Percentiles rank a stretch among this genome's conserved stretches.
These are phyloP conservation scores for Populus nigra DNA, from an alignment of 345 rosid species.

Conservation along the genomic window DNA sequence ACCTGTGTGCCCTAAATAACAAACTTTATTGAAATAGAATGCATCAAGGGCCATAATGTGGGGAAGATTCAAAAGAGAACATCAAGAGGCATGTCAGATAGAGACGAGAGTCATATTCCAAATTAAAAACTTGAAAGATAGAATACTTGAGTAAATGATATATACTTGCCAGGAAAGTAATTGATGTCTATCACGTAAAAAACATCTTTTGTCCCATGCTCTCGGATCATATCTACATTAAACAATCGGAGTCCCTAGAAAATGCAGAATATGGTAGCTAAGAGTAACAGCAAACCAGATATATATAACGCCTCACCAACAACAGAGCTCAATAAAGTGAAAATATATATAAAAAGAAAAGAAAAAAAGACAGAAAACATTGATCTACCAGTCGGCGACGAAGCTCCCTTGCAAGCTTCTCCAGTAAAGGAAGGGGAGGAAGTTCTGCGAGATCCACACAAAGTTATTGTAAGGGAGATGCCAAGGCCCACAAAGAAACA, in stretches of 20 bases:
- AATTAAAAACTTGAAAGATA: not conserved
- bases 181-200: constrained; percentile 91
- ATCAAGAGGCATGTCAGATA: not conserved
- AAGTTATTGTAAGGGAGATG: constrained; percentile 11
- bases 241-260: constrained; percentile 73
- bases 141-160: not conserved
- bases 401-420: constrained; percentile 73
- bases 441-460: constrained; percentile 52
- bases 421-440: constrained; percentile 78
- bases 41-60: not conserved
- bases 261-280: not conserved
- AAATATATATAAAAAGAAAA: no score
- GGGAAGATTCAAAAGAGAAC: not conserved
- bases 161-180: constrained; percentile 81
- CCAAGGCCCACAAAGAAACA: not conserved
- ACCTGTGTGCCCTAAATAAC: no score
- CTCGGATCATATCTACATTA: constrained; percentile 87
- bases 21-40: not conserved
- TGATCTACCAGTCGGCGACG: constrained; percentile 56
- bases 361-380: not conserved
- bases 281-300: not conserved
- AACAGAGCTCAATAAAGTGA: constrained; percentile 9
- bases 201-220: constrained; percentile 62
- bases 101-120: not conserved
- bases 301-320: not conserved